A percentile compares a stretch with the other conserved stretches of the same genome.
phyloP scores from a whole-genome alignment of 176 grass and related monocot species.

The Alloteropsis semialata region DNA sequence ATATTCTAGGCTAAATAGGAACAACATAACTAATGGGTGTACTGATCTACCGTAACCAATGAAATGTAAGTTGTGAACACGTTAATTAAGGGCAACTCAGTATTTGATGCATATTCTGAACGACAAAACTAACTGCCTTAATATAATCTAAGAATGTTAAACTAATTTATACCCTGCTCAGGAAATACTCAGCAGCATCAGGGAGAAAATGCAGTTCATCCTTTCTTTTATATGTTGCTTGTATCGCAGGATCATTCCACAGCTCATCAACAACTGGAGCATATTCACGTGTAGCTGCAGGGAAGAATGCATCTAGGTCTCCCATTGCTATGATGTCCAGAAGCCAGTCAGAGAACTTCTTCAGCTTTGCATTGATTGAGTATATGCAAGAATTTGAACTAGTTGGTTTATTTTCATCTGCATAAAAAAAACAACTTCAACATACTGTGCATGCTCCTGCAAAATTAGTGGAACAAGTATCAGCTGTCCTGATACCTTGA shows the following conservation, averaged over 20 bases:
- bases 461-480: conserved; percentile 3
- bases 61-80: neutral
- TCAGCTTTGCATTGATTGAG: conserved; percentile 84
- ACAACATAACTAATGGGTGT: neutral
- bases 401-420: conserved; percentile 47
- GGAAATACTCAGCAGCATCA: conserved; percentile 83
- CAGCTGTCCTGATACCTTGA: conserved; percentile 40
- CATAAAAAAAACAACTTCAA: conserved; percentile 28
- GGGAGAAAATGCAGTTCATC: conserved; percentile 89
- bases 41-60: neutral
- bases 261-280: conserved; percentile 87
- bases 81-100: neutral
- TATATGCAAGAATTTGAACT: conserved; percentile 56
- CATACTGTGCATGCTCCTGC: conserved; percentile 1
- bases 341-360: conserved; percentile 94
- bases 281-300: conserved; percentile 90
- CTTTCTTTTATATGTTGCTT: conserved; percentile 95
- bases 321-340: conserved; percentile 96
- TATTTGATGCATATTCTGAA: neutral
- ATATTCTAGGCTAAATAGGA: neutral
- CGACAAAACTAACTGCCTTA: neutral
- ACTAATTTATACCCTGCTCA: conserved; percentile 66
- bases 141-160: neutral
- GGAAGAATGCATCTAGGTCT: conserved; percentile 90
- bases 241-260: conserved; percentile 90